A percentile compares a stretch with the other conserved stretches of the same genome.
Evolutionary conservation across 768 basidiomycete species (phyloP).

Genomic region (Tulasnella sp.): DNA sequence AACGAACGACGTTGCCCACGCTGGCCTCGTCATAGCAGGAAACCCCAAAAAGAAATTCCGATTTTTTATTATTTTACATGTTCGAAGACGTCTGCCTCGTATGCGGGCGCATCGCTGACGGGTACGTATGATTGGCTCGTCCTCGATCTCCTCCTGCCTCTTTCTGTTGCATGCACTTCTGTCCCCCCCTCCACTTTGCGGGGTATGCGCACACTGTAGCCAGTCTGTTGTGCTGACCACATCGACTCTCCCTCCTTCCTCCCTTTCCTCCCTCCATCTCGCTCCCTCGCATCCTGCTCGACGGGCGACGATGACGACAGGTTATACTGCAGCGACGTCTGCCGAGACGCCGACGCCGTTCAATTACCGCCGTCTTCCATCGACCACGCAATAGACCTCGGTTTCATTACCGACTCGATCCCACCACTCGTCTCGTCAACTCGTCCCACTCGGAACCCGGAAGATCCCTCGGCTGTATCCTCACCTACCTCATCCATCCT

Average conservation of each 20-base stretch:
- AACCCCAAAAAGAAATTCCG: neutral
- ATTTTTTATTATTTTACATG: constrained; percentile 13
- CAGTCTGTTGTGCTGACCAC: neutral
- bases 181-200: neutral
- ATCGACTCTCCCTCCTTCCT: neutral
- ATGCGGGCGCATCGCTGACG: constrained; percentile 21
- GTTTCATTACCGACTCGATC: constrained; percentile 26
- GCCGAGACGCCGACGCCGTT: constrained; percentile 26
- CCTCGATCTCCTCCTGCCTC: constrained; percentile 14
- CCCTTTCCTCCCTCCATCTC: neutral
- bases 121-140: constrained; percentile 9
- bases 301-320: constrained; percentile 10
- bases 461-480: constrained; percentile 23
- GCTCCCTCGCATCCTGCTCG: neutral
- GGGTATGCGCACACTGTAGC: neutral
- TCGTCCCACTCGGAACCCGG: neutral
- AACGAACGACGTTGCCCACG: neutral
- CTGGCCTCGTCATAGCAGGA: constrained; percentile 9
- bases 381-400: constrained; percentile 27
- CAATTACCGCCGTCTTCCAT: constrained; percentile 21
- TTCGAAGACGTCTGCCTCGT: constrained; percentile 27
- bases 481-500: constrained; percentile 29
- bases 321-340: constrained; percentile 30
- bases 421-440: constrained; percentile 21
- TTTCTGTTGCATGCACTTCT: neutral